Conservation (phyloP, 495 filamentous ascomycete genomes). For the Lepraria neglecta region DNA sequence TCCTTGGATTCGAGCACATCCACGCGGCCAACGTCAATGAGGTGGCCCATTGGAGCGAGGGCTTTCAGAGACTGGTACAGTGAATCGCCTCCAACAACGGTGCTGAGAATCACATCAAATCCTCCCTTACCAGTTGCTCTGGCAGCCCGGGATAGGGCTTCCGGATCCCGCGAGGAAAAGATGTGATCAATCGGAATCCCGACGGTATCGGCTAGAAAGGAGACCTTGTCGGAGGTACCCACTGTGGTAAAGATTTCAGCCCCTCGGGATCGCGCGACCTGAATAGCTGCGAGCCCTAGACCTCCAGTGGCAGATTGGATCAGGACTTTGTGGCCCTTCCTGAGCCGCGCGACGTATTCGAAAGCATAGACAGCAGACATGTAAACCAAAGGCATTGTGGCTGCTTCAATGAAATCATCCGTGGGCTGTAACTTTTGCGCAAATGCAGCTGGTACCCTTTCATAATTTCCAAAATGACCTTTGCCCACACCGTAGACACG, state of each 20-base stretch:
- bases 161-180: constrained; percentile 14
- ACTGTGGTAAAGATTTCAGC: constrained; percentile 45
- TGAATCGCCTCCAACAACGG: constrained; percentile 13
- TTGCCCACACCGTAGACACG: constrained; percentile 16
- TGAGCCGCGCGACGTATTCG: constrained; percentile 14
- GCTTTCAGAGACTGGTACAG: constrained; percentile 20
- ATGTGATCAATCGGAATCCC: constrained; percentile 23
- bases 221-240: constrained; percentile 17
- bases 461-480: constrained; percentile 21
- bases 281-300: constrained; percentile 52
- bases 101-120: constrained; percentile 21
- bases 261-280: constrained; percentile 44
- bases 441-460: constrained; percentile 16
- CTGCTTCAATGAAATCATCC: constrained; percentile 19
- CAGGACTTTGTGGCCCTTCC: constrained; percentile 39
- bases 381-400: constrained; percentile 19
- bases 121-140: constrained; percentile 1
- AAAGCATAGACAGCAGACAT: constrained; percentile 21
- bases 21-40: constrained; percentile 24
- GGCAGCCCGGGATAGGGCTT: not conserved
- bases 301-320: constrained; percentile 50
- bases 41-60: constrained; percentile 25
- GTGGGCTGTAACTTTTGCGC: constrained; percentile 15
- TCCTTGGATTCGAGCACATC: constrained; percentile 17
- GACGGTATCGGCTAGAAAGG: constrained; percentile 12